These are phyloP conservation scores for Candida stauntonica DNA, from an alignment of 805 yeast species.

Conservation along the genomic window DNA sequence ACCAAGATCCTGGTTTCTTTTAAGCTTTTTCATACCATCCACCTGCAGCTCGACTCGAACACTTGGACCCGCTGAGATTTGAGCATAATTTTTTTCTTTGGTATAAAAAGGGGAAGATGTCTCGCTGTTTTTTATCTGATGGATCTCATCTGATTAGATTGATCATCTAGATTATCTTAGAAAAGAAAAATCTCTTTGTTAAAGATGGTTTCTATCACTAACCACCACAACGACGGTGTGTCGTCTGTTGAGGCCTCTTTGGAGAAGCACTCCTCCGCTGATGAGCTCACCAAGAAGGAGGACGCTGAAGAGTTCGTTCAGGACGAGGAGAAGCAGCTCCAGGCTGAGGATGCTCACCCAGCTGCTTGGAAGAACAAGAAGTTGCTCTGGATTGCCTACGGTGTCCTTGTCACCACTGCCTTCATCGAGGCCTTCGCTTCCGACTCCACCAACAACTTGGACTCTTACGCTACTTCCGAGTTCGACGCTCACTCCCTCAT, in stretches of 20 bases:
- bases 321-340: background rate
- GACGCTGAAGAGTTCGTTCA: background rate
- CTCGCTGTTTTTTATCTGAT: background rate
- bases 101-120: background rate
- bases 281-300: background rate
- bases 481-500: constrained; percentile 36
- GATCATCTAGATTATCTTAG: background rate
- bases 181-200: background rate
- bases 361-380: constrained; percentile 20
- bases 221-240: background rate
- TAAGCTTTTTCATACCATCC: too few relatives aligned
- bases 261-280: background rate
- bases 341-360: background rate
- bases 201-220: background rate
- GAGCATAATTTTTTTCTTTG: too few relatives aligned
- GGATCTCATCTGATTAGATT: background rate
- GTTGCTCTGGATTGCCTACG: constrained; percentile 23
- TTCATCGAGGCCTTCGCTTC: constrained; percentile 29
- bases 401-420: constrained; percentile 25
- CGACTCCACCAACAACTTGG: constrained; percentile 24
- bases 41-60: too few relatives aligned
- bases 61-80: too few relatives aligned
- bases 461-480: constrained; percentile 33
- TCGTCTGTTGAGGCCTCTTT: constrained; percentile 2
- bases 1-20: too few relatives aligned